These are phyloP conservation scores for Leptomonas seymouri DNA, from an alignment of 208 protist genomes.

Conservation along the genomic window DNA sequence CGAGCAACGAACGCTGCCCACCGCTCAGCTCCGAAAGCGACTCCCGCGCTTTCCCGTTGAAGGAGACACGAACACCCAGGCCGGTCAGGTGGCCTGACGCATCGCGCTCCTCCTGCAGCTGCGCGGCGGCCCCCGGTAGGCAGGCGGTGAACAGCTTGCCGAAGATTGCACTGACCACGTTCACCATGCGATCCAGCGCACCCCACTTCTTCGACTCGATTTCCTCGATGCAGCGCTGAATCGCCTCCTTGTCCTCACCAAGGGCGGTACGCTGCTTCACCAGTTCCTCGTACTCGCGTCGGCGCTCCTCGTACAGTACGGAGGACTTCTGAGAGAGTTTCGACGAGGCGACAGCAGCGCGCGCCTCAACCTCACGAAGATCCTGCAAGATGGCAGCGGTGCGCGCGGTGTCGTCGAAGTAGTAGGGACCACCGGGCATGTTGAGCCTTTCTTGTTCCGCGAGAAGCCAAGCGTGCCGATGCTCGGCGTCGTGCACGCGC, in stretches of 20 bases:
- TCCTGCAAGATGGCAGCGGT: conserved; percentile 68
- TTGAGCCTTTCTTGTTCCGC: conserved; percentile 57
- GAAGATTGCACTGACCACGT: conserved; percentile 97
- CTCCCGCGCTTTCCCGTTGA: conserved; percentile 98
- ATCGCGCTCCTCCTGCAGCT: conserved; percentile 89
- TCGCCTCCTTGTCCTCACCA: conserved; percentile 96
- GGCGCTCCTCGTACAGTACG: conserved; percentile 94
- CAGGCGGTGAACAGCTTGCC: conserved; percentile 98
- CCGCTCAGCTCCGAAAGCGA: conserved; percentile 98
- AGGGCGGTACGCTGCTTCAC: conserved; percentile 93
- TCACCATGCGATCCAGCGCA: conserved; percentile 95
- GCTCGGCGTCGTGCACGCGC: conserved; percentile 61
- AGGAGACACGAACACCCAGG: conserved; percentile 95
- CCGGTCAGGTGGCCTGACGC: conserved; percentile 85
- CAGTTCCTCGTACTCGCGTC: conserved; percentile 97
- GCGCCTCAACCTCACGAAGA: conserved; percentile 79
- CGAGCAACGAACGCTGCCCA: conserved; percentile 99
- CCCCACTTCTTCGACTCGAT: conserved; percentile 99
- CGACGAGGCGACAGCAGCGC: conserved; percentile 69
- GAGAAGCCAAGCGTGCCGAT: conserved; percentile 61
- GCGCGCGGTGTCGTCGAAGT: conserved; percentile 68
- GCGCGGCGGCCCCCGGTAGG: conserved; percentile 95
- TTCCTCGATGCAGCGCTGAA: conserved; percentile 96
- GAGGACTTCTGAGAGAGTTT: conserved; percentile 95
- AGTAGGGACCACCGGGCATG: conserved; percentile 42